Evolutionary conservation across 495 filamentous ascomycete genomes (phyloP).

Genomic region (Aspergillus cristatus): DNA sequence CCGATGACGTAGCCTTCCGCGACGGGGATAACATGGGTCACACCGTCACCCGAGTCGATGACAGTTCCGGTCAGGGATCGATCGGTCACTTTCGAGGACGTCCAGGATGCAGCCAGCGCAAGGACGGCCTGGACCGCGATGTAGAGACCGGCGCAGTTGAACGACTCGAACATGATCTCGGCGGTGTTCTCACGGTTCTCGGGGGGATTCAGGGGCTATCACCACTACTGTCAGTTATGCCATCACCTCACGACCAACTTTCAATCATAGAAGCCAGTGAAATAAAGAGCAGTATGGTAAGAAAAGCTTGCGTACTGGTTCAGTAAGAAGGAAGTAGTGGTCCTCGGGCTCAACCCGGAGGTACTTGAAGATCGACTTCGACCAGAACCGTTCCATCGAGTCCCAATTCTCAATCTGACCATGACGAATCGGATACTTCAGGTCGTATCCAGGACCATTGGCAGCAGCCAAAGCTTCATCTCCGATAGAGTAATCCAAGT

Average conservation of each 20-base stretch:
- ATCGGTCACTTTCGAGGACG: constrained; percentile 92
- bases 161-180: constrained; percentile 99
- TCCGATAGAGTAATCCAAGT: constrained; percentile 97
- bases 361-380: constrained; percentile 99
- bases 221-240: constrained; percentile 7
- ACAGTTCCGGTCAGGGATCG: constrained; percentile 96
- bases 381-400: constrained; percentile 99
- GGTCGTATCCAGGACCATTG: constrained; percentile 80
- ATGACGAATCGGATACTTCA: constrained; percentile 95
- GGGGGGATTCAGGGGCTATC: constrained; percentile 87
- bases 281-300: background rate
- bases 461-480: constrained; percentile 86
- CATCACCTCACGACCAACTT: background rate
- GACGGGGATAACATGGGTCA: constrained; percentile 97
- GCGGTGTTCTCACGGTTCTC: constrained; percentile 99
- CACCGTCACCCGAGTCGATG: constrained; percentile 94
- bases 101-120: constrained; percentile 95
- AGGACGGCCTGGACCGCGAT: constrained; percentile 97
- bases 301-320: constrained; percentile 90
- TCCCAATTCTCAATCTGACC: constrained; percentile 99
- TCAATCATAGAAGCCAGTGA: background rate
- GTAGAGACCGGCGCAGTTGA: constrained; percentile 98
- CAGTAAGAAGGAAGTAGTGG: constrained; percentile 94
- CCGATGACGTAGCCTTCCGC: constrained; percentile 99
- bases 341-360: constrained; percentile 96